Evolutionary conservation across 805 yeast species (phyloP).

Genomic region (Myxozyma mucilagina): DNA sequence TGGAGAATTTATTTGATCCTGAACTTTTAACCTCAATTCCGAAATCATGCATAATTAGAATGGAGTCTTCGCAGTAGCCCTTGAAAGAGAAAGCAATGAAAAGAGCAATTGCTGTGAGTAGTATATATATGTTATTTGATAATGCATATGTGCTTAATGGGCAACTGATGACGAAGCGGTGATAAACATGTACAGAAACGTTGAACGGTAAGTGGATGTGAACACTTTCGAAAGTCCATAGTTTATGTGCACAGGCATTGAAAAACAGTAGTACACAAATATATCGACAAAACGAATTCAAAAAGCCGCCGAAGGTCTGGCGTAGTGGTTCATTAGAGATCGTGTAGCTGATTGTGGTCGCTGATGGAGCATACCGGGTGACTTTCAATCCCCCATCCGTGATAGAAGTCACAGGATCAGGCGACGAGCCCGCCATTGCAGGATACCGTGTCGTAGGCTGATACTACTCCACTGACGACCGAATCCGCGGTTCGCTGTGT

Average conservation of each 20-base stretch:
- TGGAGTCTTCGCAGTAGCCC: conserved; percentile 32
- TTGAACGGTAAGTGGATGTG: neutral
- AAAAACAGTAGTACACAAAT: neutral
- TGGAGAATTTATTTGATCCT: conserved; percentile 40
- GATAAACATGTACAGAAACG: neutral
- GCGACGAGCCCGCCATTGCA: neutral
- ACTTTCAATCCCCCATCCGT: conserved; percentile 7
- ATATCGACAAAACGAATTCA: neutral
- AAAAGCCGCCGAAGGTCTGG: neutral
- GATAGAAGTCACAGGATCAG: neutral
- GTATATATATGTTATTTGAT: neutral
- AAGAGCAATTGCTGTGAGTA: neutral
- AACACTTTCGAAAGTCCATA: neutral
- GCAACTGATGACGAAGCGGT: neutral
- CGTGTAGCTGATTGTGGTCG: conserved; percentile 23
- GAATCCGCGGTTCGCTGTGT: neutral
- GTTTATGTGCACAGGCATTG: neutral
- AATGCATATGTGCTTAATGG: neutral
- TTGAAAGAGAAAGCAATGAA: conserved; percentile 7
- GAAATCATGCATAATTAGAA: conserved; percentile 38
- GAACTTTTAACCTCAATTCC: conserved; percentile 41
- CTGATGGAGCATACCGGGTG: conserved; percentile 14
- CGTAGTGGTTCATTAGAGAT: conserved; percentile 13
- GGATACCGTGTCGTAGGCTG: too few relatives aligned
- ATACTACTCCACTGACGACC: neutral